A percentile compares a stretch with the other conserved stretches of the same genome.
phyloP scores from a whole-genome alignment of 768 basidiomycete genomes.

The Pisolithus microcarpus region DNA sequence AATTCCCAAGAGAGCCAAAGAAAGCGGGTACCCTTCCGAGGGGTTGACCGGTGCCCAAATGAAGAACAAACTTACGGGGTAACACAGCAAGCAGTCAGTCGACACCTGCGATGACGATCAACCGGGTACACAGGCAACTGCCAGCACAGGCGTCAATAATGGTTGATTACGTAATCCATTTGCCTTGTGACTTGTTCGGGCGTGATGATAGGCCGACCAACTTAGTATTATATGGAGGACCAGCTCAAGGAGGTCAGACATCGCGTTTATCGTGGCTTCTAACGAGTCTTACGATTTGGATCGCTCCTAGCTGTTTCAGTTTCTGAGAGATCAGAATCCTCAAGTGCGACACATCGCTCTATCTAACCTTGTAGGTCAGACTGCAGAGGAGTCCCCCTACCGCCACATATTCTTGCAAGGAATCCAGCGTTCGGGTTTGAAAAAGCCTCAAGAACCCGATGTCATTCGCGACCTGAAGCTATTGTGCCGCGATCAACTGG shows the following conservation, averaged over 20 bases:
- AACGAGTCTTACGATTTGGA: constrained; percentile 7
- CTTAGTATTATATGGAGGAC: constrained; percentile 21
- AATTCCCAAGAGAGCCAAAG: not conserved
- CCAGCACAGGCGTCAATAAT: not conserved
- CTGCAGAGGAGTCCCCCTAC: constrained; percentile 61
- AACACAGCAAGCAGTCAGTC: not conserved
- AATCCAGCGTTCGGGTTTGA: constrained; percentile 48
- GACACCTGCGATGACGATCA: not conserved
- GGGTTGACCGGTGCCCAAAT: not conserved
- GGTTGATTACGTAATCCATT: constrained; percentile 18
- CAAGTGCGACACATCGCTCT: constrained; percentile 85
- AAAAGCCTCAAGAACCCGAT: constrained; percentile 55
- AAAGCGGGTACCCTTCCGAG: not conserved
- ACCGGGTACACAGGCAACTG: constrained; percentile 7
- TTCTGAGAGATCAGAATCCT: constrained; percentile 80
- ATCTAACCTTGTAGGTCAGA: constrained; percentile 75
- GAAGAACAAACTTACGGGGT: not conserved
- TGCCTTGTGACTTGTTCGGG: too few species aligned
- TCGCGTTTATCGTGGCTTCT: constrained; percentile 1
- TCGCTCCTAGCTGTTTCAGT: constrained; percentile 69
- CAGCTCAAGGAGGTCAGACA: constrained; percentile 34
- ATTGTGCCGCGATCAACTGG: constrained; percentile 84
- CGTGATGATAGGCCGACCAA: too few species aligned
- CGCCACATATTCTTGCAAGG: constrained; percentile 70
- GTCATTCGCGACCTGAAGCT: constrained; percentile 76